Evolutionary conservation across 345 rosid genomes (phyloP), one percentile per base, ranked within the genome.

Genomic region (Mercurialis annua): DNA sequence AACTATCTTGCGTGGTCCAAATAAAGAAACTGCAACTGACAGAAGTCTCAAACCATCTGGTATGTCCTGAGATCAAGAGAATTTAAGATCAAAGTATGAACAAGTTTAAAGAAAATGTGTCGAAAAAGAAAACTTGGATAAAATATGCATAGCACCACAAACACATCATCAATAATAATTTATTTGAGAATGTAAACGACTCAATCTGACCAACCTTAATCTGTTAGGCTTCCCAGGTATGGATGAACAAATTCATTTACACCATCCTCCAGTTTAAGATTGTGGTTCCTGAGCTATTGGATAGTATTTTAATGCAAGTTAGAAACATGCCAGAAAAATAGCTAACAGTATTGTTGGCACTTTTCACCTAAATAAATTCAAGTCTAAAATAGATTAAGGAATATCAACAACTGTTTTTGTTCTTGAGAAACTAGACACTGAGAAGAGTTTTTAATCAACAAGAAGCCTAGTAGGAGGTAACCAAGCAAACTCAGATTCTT

Each of bases 1-100:
- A 68, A 89, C 74, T 59, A 87, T 76, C 70, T 78, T 76, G 38
- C 85, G 78, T n/a, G 96, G 89, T 74, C 97, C 97, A 87, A 93
- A 93, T 59, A 79, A 70, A 71, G 88, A 82, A 75, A 84, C 79
- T 10, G 96, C 84, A 79, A 76, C 81, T 46, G 92, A 77, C 64
- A 93, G 76, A 73, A 93, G 86, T 76, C 79, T 84, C 75, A 89
- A 69, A 63, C 90, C 98, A 77, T 86, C 85, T 60, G 81, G 42
- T 8, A 71, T 74, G 65, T 83, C 98, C 98, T 93, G 85, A 72
- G 65, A 30, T 57, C 59, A 71, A 76, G 49, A 75, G 60, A 56
- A 62, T 50, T 34, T 14, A 66, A 5, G 36, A 62, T 6, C 14
- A 40, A 52, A 54, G 27, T 23, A 54, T 29, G n/a, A 46, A 29